Base-by-base conservation (phyloP, 2,329 filamentous ascomycete species). In the Cercospora nicotianae region DNA sequence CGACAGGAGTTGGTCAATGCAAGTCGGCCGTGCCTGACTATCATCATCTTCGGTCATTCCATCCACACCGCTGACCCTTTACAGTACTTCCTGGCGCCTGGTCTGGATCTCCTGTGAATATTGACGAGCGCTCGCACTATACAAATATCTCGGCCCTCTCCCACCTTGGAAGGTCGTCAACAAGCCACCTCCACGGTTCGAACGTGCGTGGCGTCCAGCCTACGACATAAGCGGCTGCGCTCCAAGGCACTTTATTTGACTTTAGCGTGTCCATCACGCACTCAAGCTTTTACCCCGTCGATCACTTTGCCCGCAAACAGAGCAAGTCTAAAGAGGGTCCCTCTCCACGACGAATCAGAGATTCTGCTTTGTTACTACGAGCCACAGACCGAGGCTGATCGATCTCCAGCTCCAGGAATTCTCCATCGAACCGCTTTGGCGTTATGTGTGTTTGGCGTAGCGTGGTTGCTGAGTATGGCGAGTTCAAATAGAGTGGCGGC, bases 211-310 rank as follows among this genome's bases (percentile, higher is more conserved):
- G 55, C 55, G 10, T 10, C 13, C 55, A 31, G 55, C 55, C 55
- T 10, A 57, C 60, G 33, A 51, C 61, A 63, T 63, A 53, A 63
- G 61, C 45, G 61, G 61, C 61, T 63, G 61, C 42, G 45, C 45
- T 28, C 36, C 7, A 58, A 5, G 13, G 30, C 13, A 59, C 55
- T 33, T 36, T 59, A 33, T 59, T 33, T 20, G 28, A 59, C 18
- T 59, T 59, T 59, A 59, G 55, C 55, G 61, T 63, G 28, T 28
- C 13, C 61, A 55, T 31, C 13, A n/a, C 61, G 4, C 42, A 53
- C 6, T 13, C 28, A 63, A 55, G 45, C 45, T 48, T 53, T 31
- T 28, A 6, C 12, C n/a, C 12, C 30, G 61, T 28, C 42, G 61
- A 63, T 63, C 61, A 63, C 33, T 48, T 63, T 63, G 61, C 42